Evolutionary conservation across 2,329 filamentous ascomycete genomes (phyloP), one percentile per base, ranked within the genome.

Genomic region (Penicillium sp.): DNA sequence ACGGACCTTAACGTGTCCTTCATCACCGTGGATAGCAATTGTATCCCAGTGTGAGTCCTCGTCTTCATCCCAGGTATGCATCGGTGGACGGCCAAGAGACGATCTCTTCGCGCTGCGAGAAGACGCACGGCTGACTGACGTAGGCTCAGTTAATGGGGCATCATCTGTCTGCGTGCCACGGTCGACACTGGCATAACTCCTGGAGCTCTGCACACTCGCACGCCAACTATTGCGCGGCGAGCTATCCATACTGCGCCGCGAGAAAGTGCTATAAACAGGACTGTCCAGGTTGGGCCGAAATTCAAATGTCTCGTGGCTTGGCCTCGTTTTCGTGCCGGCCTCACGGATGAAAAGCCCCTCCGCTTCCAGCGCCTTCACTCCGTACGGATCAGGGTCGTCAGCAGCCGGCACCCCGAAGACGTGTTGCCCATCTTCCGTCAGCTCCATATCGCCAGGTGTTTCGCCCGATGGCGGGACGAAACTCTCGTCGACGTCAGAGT

Each of bases 371-470:
- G 93, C 92, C 61, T 92, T 83, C 26, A 97, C 89, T 24, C 93
- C 93, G 69, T 90, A 97, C 0, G 93, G 93, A 71, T 97, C 93
- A 0, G 92, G 92, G 65, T 97, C 93, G 53, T 92, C 85, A 4
- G 79, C 76, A 60, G 88, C 86, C 1, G 91, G 92, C 16, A 96
- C 79, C 2, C 92, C 92, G 75, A 97, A 96, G 2, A 78, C 9
- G 2, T 76, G 31, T 43, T 40, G 11, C 10, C 48, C 45, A 16
- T 57, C 45, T 61, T 63, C 52, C 76, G 73, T 11, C 5, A 89
- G 65, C 40, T 87, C 82, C 53, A 81, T 86, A 69, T 97, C 93
- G 50, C 88, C 88, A 0, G 93, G 93, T 0, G 91, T 85, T 13
- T 89, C 86, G 7, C 85, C 83, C 7, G 88, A 75, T 46, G 80